Evolutionary conservation across 306 rosid species (phyloP).

Genomic region (Vigna reflexopilosa): DNA sequence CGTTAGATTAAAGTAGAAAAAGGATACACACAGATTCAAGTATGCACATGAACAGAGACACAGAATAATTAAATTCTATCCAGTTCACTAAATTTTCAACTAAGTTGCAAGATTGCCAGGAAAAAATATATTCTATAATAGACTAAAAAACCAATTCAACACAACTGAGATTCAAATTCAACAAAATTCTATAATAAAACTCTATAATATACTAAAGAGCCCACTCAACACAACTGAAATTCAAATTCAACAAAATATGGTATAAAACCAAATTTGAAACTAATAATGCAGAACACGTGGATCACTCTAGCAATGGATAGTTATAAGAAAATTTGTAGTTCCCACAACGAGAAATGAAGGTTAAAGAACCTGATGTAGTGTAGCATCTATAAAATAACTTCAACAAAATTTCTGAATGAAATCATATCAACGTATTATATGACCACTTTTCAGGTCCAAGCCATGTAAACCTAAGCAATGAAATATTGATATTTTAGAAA

Average conservation of each 20-base stretch:
- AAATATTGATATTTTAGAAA: constrained; percentile 15
- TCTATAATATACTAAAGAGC: neutral
- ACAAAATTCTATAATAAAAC: constrained; percentile 13
- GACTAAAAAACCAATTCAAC: constrained; percentile 1
- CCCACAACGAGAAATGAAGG: constrained; percentile 5
- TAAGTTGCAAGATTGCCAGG: neutral
- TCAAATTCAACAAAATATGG: constrained; percentile 27
- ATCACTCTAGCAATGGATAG: constrained; percentile 13
- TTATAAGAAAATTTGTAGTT: neutral
- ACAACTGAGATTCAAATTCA: neutral
- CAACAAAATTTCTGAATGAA: constrained; percentile 1
- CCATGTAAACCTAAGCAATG: neutral
- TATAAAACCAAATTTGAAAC: constrained; percentile 10
- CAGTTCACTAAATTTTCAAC: constrained; percentile 4
- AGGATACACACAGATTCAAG: neutral
- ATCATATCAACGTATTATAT: constrained; percentile 25
- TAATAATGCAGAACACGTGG: constrained; percentile 2
- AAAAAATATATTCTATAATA: neutral
- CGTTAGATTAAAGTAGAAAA: neutral
- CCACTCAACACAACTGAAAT: neutral
- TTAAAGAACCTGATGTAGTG: neutral
- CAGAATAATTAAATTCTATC: neutral
- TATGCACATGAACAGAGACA: neutral
- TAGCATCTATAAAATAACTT: constrained; percentile 27
- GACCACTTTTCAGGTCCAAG: neutral